phyloP scores from a whole-genome alignment of 306 rosid species.

The Ceratonia siliqua region DNA sequence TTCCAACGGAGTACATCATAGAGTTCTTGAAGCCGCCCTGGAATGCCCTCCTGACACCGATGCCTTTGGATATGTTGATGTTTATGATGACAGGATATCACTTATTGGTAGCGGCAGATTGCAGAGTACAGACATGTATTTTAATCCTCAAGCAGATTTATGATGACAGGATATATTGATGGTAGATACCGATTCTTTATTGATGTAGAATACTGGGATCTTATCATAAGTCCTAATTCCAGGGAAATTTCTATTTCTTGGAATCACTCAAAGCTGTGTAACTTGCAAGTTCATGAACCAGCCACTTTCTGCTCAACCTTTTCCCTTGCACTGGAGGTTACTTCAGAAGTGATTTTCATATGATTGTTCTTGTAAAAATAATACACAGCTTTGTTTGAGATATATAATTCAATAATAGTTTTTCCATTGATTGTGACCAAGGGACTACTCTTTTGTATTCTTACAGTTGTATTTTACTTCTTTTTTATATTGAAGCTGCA shows the following conservation, averaged over 20 bases:
- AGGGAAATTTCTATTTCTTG: background rate
- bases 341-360: slow-evolving; percentile 7
- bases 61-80: slow-evolving; percentile 72
- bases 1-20: slow-evolving; percentile 82
- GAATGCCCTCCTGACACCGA: slow-evolving; percentile 86
- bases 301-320: background rate
- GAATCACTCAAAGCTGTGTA: slow-evolving; percentile 16
- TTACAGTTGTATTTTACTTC: background rate
- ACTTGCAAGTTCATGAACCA: slow-evolving; percentile 20
- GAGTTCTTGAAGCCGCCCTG: slow-evolving; percentile 89
- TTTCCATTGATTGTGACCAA: background rate
- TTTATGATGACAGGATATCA: slow-evolving; percentile 59
- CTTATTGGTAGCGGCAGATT: slow-evolving; percentile 73
- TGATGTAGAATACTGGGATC: slow-evolving; percentile 16
- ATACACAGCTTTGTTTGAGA: slow-evolving; percentile 8
- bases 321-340: slow-evolving; percentile 4
- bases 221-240: background rate
- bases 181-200: slow-evolving; percentile 23
- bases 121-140: slow-evolving; percentile 61
- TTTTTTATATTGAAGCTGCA: background rate
- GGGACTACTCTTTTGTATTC: background rate
- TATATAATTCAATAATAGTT: background rate
- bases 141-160: slow-evolving; percentile 44
- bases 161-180: slow-evolving; percentile 17
- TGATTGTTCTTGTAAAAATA: slow-evolving; percentile 19